Percentiles rank a stretch among this genome's conserved stretches.
phyloP scores from a whole-genome alignment of 768 basidiomycete genomes.

The Xerocomellus dryophilus region DNA sequence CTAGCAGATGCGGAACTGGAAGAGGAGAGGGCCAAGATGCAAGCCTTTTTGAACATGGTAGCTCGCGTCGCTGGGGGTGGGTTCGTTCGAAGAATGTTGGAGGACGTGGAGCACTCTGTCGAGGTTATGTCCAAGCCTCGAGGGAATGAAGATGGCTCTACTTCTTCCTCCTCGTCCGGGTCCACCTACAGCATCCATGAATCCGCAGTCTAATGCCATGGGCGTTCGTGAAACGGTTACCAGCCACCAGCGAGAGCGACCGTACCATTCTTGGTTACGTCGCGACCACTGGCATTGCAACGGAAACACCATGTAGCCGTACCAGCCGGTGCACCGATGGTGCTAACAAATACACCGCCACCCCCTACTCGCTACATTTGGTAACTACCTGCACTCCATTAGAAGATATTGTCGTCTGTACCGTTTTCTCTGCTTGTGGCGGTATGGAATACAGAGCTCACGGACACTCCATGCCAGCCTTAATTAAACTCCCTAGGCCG shows the following conservation, averaged over 20 bases:
- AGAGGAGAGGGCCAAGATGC: slow-evolving; percentile 23
- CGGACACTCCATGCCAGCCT: background rate
- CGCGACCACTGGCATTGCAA: background rate
- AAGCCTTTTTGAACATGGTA: slow-evolving; percentile 24
- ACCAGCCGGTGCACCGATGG: background rate
- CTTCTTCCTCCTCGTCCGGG: slow-evolving; percentile 2
- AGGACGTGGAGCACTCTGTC: slow-evolving; percentile 15
- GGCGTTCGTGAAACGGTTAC: background rate
- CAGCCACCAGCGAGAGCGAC: background rate
- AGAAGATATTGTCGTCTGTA: background rate
- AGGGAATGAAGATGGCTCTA: background rate
- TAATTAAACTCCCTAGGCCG: background rate
- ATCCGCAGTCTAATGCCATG: background rate
- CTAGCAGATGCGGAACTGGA: slow-evolving; percentile 27
- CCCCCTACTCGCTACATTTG: too few relatives aligned
- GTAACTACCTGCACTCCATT: background rate
- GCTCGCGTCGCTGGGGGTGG: slow-evolving; percentile 25
- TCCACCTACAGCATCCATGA: background rate
- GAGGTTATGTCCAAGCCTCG: slow-evolving; percentile 11
- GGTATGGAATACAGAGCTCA: background rate
- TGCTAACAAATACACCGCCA: background rate
- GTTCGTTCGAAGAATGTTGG: slow-evolving; percentile 28
- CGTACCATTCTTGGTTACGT: background rate
- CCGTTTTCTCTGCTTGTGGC: background rate
- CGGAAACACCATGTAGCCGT: background rate